phyloP scores from a whole-genome alignment of 148 eudicot genomes.

The Silene conica region DNA sequence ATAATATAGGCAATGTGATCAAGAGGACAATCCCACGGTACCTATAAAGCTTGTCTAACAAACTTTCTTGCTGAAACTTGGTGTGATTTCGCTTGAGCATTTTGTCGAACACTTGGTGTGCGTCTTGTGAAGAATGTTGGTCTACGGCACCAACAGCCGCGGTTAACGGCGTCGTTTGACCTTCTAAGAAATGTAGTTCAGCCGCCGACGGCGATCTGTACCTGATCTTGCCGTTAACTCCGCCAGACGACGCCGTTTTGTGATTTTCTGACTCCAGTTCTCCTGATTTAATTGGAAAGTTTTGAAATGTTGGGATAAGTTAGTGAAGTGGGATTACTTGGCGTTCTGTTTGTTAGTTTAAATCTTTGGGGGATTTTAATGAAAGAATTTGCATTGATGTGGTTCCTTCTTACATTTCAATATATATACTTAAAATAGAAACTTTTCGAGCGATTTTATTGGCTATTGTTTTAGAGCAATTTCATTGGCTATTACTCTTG shows the following conservation, averaged over 20 bases:
- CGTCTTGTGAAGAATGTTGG: slow-evolving; percentile 16
- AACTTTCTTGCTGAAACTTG: slow-evolving; percentile 41
- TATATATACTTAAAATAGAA: no score
- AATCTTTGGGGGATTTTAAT: no score
- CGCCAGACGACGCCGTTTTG: slow-evolving; percentile 28
- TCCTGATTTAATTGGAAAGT: slow-evolving; percentile 3
- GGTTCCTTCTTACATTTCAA: no score
- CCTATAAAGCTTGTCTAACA: slow-evolving; percentile 51
- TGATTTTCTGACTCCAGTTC: slow-evolving; percentile 76
- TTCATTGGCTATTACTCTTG: no score
- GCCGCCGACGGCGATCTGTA: slow-evolving; percentile 90
- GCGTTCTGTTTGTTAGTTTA: no score
- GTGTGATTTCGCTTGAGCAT: slow-evolving; percentile 38
- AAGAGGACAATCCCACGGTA: slow-evolving; percentile 51
- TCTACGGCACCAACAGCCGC: background rate
- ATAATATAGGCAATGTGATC: slow-evolving; percentile 54
- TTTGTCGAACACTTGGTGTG: slow-evolving; percentile 43
- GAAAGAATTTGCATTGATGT: no score
- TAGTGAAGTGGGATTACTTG: no score
- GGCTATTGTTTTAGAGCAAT: no score
- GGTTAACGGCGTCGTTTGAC: slow-evolving; percentile 25
- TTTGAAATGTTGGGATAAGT: background rate
- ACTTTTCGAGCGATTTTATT: no score
- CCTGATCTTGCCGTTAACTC: slow-evolving; percentile 77
- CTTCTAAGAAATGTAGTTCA: slow-evolving; percentile 48